Evolutionary conservation across 176 grass and related monocot genomes (phyloP), one percentile per base, ranked within the genome.

Genomic region (Poa pratensis): DNA sequence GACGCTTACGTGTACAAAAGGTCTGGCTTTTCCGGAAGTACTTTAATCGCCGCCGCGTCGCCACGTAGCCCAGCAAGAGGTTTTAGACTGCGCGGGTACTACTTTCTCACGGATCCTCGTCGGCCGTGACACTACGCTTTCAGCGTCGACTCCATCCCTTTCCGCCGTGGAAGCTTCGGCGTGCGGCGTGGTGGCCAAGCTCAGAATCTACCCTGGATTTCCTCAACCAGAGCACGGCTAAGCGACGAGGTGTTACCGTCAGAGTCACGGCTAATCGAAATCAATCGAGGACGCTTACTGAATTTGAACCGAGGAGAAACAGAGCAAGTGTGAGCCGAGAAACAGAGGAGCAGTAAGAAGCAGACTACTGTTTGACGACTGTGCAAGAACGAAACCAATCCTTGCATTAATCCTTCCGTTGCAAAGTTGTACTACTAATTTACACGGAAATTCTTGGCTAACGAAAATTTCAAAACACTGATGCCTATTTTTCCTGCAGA

Each of bases 161-260:
- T 55, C 17, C 7, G 58, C 77, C 27, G 27, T 40, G 77, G 72
- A 86, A 82, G 8, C 71, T 77, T 82, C 78, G 61, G 40, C 2
- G 49, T 18, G 82, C 76, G 70, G 32, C 83, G 88, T 78, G 73
- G 43, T 9, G 45, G 24, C 14, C 24, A 83, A 86, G 84, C 73
- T 13, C 45, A 15, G 65, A 74, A 51, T 6, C n/a, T 32, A 30
- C 67, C 15, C 18, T 35, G 39, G 49, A 35, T 6, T n/a, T 6
- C 24, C 12, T 63, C 12, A 1, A 63, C 9, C 32, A 32, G 32
- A 32, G 10, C 11, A 61, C 58, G 58, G 60, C 60, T 2, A 63
- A 24, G 60, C 8, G 22, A 60, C 58, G 9, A 4, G 22, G 3
- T 64, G 61, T 61, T 14, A 62, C 24, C 22, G 23, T 40, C 39